These are phyloP conservation scores for Avicennia marina DNA, from an alignment of 257 asterid genomes.

Conservation along the genomic window DNA sequence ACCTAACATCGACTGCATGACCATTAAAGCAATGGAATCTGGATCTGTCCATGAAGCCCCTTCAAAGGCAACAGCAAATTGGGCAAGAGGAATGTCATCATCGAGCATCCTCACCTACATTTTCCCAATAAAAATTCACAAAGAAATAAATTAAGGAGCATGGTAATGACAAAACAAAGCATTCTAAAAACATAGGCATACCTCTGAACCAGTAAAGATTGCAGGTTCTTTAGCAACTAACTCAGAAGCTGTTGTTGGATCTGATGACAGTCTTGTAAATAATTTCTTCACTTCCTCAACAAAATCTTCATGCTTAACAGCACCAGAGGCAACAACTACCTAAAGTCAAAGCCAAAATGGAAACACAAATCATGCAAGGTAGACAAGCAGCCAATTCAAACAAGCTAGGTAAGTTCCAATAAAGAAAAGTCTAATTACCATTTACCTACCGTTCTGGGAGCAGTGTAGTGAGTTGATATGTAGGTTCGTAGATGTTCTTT, in stretches of 20 bases:
- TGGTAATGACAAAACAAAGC: conserved; percentile 5
- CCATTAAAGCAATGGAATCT: conserved; percentile 75
- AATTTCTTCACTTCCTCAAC: conserved; percentile 63
- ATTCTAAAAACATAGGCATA: conserved; percentile 11
- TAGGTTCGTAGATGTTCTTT: conserved; percentile 49
- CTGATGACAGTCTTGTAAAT: conserved; percentile 58
- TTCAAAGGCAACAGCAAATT: conserved; percentile 85
- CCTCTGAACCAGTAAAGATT: conserved; percentile 89
- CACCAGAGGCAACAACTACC: conserved; percentile 84
- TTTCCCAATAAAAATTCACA: background rate
- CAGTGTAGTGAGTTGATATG: conserved; percentile 70
- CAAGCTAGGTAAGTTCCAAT: conserved; percentile 1
- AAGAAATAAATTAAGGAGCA: conserved; percentile 43
- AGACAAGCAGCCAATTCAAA: conserved; percentile 7
- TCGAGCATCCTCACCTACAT: conserved; percentile 69
- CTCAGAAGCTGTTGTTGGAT: conserved; percentile 55
- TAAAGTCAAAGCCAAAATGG: conserved; percentile 15
- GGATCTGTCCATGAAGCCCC: conserved; percentile 95
- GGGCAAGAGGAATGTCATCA: conserved; percentile 74
- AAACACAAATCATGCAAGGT: background rate
- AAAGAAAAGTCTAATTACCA: background rate
- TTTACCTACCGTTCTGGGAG: conserved; percentile 61
- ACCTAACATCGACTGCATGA: conserved; percentile 81
- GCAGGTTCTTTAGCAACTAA: conserved; percentile 73
- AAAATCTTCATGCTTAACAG: conserved; percentile 81